These are phyloP conservation scores for Naganishia cerealis DNA, from an alignment of 1,284 basidiomycete species.

Conservation along the genomic window DNA sequence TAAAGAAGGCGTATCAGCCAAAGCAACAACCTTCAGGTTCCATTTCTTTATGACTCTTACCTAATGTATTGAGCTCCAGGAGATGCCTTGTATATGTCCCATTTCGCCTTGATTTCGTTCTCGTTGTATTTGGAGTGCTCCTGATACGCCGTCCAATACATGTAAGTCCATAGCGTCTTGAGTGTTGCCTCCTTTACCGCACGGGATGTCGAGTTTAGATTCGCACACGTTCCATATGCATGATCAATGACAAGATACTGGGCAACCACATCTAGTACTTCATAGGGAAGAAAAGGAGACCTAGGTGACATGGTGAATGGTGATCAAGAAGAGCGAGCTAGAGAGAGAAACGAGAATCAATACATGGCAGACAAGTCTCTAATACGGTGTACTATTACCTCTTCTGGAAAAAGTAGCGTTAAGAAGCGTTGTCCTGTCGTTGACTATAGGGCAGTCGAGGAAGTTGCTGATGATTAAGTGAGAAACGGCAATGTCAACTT, in stretches of 20 bases:
- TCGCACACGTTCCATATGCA: not conserved
- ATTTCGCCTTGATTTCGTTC: slow-evolving; percentile 4
- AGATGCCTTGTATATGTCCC: slow-evolving; percentile 12
- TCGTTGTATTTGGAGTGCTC: not conserved
- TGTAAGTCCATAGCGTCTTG: slow-evolving; percentile 3
- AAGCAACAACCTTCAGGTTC: too few species aligned
- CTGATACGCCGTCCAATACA: slow-evolving; percentile 6
- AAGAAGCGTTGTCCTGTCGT: too few species aligned
- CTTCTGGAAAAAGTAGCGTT: too few species aligned
- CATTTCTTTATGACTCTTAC: too few species aligned
- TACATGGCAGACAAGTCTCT: too few species aligned
- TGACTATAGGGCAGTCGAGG: too few species aligned
- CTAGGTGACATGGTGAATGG: not conserved
- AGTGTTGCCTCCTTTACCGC: not conserved
- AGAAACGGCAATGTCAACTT: too few species aligned
- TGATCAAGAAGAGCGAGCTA: too few species aligned
- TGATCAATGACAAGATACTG: not conserved
- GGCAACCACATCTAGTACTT: slow-evolving; percentile 2
- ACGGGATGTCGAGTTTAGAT: not conserved
- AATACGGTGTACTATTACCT: too few species aligned
- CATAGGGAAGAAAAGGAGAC: not conserved
- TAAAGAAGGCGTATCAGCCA: too few species aligned
- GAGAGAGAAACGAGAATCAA: too few species aligned
- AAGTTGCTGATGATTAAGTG: too few species aligned
- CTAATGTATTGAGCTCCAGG: slow-evolving; percentile 10